Evolutionary conservation across 164 flowering plant species (phyloP).

Genomic region (Aristolochia fimbriata): DNA sequence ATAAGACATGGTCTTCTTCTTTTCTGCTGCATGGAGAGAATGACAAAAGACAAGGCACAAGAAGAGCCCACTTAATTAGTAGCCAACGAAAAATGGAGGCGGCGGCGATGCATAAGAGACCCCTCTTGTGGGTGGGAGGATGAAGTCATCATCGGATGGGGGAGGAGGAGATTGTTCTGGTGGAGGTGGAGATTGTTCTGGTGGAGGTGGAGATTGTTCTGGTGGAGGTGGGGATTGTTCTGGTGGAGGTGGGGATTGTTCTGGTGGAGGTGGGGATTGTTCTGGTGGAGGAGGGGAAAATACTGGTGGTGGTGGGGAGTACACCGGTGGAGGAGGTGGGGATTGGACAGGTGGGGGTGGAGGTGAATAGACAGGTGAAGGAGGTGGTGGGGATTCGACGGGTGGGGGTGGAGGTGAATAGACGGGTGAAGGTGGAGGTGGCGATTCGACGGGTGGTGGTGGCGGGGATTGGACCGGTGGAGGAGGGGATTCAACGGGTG

Average conservation of each 20-base stretch:
- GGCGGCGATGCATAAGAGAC: slow-evolving; percentile 11
- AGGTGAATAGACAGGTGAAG: slow-evolving; percentile 5
- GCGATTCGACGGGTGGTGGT: slow-evolving; percentile 2
- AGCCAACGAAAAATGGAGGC: slow-evolving; percentile 6
- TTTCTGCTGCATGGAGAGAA: background rate
- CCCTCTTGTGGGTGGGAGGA: slow-evolving; percentile 7
- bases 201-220: background rate
- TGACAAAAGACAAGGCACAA: background rate
- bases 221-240: background rate
- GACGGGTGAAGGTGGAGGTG: slow-evolving; percentile 2
- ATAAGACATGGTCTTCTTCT: background rate
- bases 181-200: slow-evolving; percentile 1
- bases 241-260: slow-evolving; percentile 12
- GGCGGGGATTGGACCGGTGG: slow-evolving; percentile 3
- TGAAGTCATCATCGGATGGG: background rate
- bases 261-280: slow-evolving; percentile 7
- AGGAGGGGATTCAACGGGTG: background rate
- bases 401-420: slow-evolving; percentile 8
- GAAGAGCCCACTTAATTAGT: slow-evolving; percentile 7
- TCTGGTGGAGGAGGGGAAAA: no score
- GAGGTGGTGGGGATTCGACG: slow-evolving; percentile 4
- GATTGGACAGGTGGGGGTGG: background rate
- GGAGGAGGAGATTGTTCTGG: slow-evolving; percentile 7
- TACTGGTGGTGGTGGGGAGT: slow-evolving; percentile 3
- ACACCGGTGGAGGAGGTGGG: background rate